Conservation (phyloP, 2,329 filamentous ascomycete genomes). For the Didymella exigua region DNA sequence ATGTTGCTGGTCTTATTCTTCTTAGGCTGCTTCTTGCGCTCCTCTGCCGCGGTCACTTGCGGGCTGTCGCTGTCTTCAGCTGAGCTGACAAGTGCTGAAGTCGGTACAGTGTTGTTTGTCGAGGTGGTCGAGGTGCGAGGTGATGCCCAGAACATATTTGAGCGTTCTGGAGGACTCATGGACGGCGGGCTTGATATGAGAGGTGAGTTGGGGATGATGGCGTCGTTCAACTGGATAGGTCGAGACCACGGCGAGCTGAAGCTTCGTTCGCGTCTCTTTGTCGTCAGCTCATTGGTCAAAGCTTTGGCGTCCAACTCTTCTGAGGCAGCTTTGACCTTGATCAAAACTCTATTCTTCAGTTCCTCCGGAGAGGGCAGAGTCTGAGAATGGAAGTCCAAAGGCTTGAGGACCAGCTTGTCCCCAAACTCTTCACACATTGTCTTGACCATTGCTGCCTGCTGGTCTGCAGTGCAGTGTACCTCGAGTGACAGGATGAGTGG, state of each 20-base stretch:
- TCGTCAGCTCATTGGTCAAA: slow-evolving; percentile 42
- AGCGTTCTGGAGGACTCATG: slow-evolving; percentile 58
- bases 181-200: slow-evolving; percentile 60
- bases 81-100: slow-evolving; percentile 60
- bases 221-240: slow-evolving; percentile 65
- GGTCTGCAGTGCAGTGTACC: slow-evolving; percentile 83
- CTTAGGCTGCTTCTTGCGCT: slow-evolving; percentile 65
- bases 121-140: slow-evolving; percentile 63
- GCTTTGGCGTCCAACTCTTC: slow-evolving; percentile 50
- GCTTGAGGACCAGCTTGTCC: slow-evolving; percentile 75
- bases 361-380: slow-evolving; percentile 85
- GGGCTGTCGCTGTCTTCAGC: slow-evolving; percentile 79
- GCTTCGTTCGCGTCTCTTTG: slow-evolving; percentile 62
- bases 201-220: slow-evolving; percentile 55
- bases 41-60: slow-evolving; percentile 61
- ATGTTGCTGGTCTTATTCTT: slow-evolving; percentile 79
- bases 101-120: slow-evolving; percentile 60
- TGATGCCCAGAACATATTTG: slow-evolving; percentile 54
- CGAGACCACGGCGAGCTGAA: slow-evolving; percentile 77
- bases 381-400: slow-evolving; percentile 70
- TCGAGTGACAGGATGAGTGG: slow-evolving; percentile 95
- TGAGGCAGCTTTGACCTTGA: slow-evolving; percentile 87
- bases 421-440: slow-evolving; percentile 88
- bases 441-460: slow-evolving; percentile 86
- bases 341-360: slow-evolving; percentile 79